Conservation (phyloP, 176 grass and related monocot genomes). For the Eragrostis nindensis region DNA sequence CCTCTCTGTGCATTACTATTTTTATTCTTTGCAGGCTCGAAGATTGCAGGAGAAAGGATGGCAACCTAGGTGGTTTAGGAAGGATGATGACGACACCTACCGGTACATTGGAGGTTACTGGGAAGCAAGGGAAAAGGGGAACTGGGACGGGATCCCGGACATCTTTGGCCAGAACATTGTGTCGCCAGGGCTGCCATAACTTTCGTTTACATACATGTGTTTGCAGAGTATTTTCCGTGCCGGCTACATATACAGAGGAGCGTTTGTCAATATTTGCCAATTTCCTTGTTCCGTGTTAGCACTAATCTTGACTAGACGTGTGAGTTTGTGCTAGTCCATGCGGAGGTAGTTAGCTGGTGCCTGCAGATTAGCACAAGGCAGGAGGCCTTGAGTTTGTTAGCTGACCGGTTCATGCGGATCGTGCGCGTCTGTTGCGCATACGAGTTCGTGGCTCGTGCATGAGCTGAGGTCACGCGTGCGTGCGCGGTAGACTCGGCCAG, state of each 20-base stretch:
- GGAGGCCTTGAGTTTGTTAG: too few species aligned
- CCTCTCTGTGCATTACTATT: neutral
- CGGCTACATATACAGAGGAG: slow-evolving; percentile 20
- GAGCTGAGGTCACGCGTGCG: too few species aligned
- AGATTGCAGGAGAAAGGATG: slow-evolving; percentile 87
- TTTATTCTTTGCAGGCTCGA: slow-evolving; percentile 64
- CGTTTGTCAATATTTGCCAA: slow-evolving; percentile 20
- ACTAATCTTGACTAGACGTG: too few species aligned
- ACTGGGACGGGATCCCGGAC: slow-evolving; percentile 72
- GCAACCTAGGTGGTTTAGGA: slow-evolving; percentile 93
- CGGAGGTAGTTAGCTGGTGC: too few species aligned
- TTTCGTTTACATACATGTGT: neutral
- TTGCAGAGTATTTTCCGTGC: slow-evolving; percentile 31
- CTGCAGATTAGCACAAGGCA: too few species aligned
- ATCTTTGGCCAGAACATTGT: slow-evolving; percentile 72
- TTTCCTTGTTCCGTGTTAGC: slow-evolving; percentile 43
- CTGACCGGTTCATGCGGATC: too few species aligned
- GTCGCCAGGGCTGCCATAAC: slow-evolving; percentile 35
- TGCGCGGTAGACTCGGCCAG: too few species aligned
- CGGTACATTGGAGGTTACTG: slow-evolving; percentile 87
- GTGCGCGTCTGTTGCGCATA: too few species aligned
- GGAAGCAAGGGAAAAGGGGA: slow-evolving; percentile 79
- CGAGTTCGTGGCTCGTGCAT: too few species aligned
- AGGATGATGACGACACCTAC: slow-evolving; percentile 80
- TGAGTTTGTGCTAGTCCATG: too few species aligned